A percentile compares a stretch with the other conserved stretches of the same genome.
These are phyloP conservation scores for Zizania latifolia DNA, from an alignment of 176 grass and related monocot species.

Conservation along the genomic window DNA sequence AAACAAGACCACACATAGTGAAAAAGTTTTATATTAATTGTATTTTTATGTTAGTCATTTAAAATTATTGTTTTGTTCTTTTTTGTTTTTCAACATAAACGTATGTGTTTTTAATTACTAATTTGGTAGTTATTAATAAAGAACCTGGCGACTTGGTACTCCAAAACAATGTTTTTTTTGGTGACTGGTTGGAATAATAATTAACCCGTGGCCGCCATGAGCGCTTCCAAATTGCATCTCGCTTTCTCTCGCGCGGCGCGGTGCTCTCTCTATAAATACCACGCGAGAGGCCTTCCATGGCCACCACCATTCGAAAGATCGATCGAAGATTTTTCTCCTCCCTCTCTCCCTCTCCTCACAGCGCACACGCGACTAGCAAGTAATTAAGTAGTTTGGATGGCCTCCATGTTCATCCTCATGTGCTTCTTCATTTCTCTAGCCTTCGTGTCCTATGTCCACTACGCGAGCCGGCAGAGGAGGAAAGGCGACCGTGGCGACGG, in stretches of 20 bases:
- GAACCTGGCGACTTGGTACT: too few relatives aligned
- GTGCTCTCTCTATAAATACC: constrained; percentile 51
- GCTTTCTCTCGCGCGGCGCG: background rate
- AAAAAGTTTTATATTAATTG: too few relatives aligned
- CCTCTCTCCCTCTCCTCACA: background rate
- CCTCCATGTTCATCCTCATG: constrained; percentile 6
- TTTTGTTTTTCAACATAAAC: too few relatives aligned
- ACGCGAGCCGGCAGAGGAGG: background rate
- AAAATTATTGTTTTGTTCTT: too few relatives aligned
- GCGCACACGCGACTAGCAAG: background rate
- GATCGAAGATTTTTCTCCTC: constrained; percentile 33
- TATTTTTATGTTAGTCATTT: too few relatives aligned
- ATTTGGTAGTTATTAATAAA: too few relatives aligned
- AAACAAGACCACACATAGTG: too few relatives aligned
- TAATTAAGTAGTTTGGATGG: constrained; percentile 45
- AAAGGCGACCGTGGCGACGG: too few relatives aligned
- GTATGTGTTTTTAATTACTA: too few relatives aligned
- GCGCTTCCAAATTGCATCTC: background rate
- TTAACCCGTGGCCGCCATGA: background rate
- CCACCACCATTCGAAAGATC: constrained; percentile 36
- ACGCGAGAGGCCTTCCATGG: constrained; percentile 6
- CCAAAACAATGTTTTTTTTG: too few relatives aligned
- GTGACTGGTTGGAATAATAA: too few relatives aligned
- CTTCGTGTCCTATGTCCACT: constrained; percentile 8
- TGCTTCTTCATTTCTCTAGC: constrained; percentile 37